Evolutionary conservation across 495 filamentous ascomycete species (phyloP).

Genomic region (Annulohypoxylon bovei): DNA sequence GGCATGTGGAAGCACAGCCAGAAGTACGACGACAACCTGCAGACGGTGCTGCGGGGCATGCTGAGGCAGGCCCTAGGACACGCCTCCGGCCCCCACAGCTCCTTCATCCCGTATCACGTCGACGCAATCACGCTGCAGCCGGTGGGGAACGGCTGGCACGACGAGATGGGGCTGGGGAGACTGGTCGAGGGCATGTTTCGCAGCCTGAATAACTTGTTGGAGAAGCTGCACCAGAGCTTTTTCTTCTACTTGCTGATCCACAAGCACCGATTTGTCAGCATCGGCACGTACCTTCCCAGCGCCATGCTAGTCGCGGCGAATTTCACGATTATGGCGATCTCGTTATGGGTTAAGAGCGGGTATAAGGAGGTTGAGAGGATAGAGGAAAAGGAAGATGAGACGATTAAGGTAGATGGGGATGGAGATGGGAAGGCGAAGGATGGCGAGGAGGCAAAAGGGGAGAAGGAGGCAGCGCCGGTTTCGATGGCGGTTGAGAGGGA

Average conservation of each 20-base stretch:
- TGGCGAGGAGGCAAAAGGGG: conserved; percentile 13
- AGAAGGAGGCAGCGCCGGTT: conserved; percentile 27
- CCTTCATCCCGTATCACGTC: conserved; percentile 97
- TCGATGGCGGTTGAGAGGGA: conserved; percentile 68
- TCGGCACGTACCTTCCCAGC: conserved; percentile 95
- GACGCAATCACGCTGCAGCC: conserved; percentile 94
- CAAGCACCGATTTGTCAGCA: conserved; percentile 91
- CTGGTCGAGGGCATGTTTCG: conserved; percentile 89
- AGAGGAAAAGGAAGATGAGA: conserved; percentile 32
- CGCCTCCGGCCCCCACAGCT: conserved; percentile 90
- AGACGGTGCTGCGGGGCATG: conserved; percentile 94
- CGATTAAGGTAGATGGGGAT: conserved; percentile 33
- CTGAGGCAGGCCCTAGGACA: conserved; percentile 88
- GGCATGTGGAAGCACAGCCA: conserved; percentile 87
- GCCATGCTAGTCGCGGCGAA: conserved; percentile 95
- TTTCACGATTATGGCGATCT: conserved; percentile 95
- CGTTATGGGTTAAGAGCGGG: conserved; percentile 89
- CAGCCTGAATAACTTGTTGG: conserved; percentile 93
- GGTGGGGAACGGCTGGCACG: conserved; percentile 91
- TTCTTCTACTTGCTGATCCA: conserved; percentile 98
- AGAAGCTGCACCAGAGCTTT: conserved; percentile 98
- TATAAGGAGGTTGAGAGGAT: conserved; percentile 41
- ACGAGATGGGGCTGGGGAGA: conserved; percentile 93
- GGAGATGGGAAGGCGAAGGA: conserved; percentile 1
- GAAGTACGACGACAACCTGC: conserved; percentile 81